Percentiles rank a stretch among this genome's conserved stretches.
Conservation (phyloP, 305 asterid species). For the Plantago rigida region DNA sequence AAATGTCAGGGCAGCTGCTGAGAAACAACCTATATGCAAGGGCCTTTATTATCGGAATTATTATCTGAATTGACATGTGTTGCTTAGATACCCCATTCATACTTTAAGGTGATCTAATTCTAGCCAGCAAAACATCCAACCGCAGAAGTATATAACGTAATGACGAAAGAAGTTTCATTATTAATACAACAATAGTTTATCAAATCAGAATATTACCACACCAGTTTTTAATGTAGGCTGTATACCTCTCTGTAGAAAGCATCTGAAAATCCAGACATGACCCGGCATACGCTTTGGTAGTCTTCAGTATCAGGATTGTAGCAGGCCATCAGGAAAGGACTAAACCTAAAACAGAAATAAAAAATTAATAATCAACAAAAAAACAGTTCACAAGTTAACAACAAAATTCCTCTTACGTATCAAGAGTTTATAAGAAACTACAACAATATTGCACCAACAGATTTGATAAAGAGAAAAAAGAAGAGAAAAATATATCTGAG, state of each 20-base stretch:
- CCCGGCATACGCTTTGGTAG: slow-evolving; percentile 86
- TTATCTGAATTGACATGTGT: no score
- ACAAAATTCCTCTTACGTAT: not conserved
- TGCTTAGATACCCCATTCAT: no score
- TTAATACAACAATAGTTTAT: not conserved
- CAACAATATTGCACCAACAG: slow-evolving; percentile 3
- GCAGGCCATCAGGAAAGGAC: slow-evolving; percentile 92
- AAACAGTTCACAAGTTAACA: slow-evolving; percentile 1
- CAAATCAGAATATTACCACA: not conserved
- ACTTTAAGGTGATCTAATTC: no score
- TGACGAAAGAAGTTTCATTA: no score
- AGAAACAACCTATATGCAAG: no score
- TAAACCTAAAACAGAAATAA: slow-evolving; percentile 48
- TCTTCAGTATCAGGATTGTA: slow-evolving; percentile 80
- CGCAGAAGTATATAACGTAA: not conserved
- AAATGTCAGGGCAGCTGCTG: no score
- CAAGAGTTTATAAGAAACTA: slow-evolving; percentile 13
- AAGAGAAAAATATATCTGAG: not conserved
- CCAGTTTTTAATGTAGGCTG: slow-evolving; percentile 3
- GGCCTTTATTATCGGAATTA: no score
- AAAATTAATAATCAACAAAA: not conserved
- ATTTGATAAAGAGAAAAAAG: not conserved
- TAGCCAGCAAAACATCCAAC: not conserved
- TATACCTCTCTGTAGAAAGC: slow-evolving; percentile 68
- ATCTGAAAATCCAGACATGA: slow-evolving; percentile 88